Conservation (phyloP, 352 stramenopile genomes). For the Pythium rishiriense region DNA sequence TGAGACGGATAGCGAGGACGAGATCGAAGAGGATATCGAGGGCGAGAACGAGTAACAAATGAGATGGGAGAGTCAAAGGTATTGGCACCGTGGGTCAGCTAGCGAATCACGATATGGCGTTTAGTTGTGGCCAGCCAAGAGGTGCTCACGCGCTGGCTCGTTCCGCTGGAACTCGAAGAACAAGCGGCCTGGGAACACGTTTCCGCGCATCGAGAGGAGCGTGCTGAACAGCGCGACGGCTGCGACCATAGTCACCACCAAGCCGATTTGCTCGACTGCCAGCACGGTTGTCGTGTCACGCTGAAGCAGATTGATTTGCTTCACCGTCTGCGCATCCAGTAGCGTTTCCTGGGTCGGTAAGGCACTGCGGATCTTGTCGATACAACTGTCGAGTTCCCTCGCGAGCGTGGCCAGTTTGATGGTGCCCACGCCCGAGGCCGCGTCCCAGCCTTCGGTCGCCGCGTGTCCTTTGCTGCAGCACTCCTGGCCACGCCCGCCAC, state of each 20-base stretch:
- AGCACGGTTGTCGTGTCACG: background rate
- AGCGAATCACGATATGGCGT: background rate
- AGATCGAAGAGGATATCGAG: constrained; percentile 53
- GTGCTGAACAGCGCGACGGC: constrained; percentile 9
- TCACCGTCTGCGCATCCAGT: background rate
- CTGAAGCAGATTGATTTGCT: constrained; percentile 21
- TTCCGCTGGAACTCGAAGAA: constrained; percentile 37
- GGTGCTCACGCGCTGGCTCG: constrained; percentile 57
- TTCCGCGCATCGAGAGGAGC: constrained; percentile 33
- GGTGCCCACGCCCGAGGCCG: constrained; percentile 62
- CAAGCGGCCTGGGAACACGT: constrained; percentile 34
- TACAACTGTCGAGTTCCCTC: constrained; percentile 43
- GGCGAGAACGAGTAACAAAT: constrained; percentile 16
- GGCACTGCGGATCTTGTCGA: constrained; percentile 28
- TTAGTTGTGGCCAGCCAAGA: constrained; percentile 37
- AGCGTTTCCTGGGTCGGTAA: background rate
- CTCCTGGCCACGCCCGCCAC: constrained; percentile 39
- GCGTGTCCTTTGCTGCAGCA: constrained; percentile 55
- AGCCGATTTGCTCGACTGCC: constrained; percentile 10
- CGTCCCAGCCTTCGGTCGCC: constrained; percentile 65
- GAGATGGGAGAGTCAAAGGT: background rate
- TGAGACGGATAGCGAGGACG: constrained; percentile 37
- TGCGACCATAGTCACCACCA: constrained; percentile 10
- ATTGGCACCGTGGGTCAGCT: background rate
- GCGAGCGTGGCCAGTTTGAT: constrained; percentile 46